phyloP scores from a whole-genome alignment of 2,329 filamentous ascomycete genomes.

The Chrysoporthe austroafricana region DNA sequence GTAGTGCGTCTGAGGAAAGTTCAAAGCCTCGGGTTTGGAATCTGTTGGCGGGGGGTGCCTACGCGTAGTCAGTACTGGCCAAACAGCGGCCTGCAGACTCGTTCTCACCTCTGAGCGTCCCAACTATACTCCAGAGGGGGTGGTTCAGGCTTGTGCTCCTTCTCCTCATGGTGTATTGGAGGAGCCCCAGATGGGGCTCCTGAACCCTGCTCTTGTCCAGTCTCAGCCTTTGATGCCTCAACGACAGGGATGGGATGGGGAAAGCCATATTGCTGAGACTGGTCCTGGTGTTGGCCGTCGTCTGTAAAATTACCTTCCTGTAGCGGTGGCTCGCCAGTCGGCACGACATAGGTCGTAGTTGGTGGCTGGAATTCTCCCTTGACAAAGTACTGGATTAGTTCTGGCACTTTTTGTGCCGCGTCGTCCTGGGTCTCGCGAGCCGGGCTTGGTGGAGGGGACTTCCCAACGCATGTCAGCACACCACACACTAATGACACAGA shows the following conservation, averaged over 20 bases:
- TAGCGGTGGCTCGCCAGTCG: slow-evolving; percentile 41
- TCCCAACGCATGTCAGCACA: slow-evolving; percentile 3
- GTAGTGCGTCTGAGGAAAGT: slow-evolving; percentile 80
- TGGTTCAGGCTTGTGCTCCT: slow-evolving; percentile 42
- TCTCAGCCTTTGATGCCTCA: slow-evolving; percentile 55
- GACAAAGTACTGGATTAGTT: slow-evolving; percentile 56
- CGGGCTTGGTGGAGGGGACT: slow-evolving; percentile 23
- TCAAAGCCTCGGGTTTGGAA: slow-evolving; percentile 81
- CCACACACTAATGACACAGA: background rate
- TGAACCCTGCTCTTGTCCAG: slow-evolving; percentile 46
- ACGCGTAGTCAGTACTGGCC: slow-evolving; percentile 30
- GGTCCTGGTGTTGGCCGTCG: slow-evolving; percentile 29
- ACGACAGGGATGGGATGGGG: slow-evolving; percentile 37
- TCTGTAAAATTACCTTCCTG: slow-evolving; percentile 31
- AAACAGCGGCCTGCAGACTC: background rate
- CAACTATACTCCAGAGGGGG: slow-evolving; percentile 43
- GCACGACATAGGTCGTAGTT: slow-evolving; percentile 34
- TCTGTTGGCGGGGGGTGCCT: slow-evolving; percentile 67
- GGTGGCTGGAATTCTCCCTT: slow-evolving; percentile 55
- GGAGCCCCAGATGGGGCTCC: slow-evolving; percentile 37
- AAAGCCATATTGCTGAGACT: slow-evolving; percentile 31
- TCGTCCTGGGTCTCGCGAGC: slow-evolving; percentile 3
- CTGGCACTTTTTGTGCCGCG: slow-evolving; percentile 31
- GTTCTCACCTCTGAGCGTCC: slow-evolving; percentile 58
- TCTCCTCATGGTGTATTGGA: slow-evolving; percentile 41